Conservation (phyloP, 768 basidiomycete species). For the Clitopilus hobsonii region DNA sequence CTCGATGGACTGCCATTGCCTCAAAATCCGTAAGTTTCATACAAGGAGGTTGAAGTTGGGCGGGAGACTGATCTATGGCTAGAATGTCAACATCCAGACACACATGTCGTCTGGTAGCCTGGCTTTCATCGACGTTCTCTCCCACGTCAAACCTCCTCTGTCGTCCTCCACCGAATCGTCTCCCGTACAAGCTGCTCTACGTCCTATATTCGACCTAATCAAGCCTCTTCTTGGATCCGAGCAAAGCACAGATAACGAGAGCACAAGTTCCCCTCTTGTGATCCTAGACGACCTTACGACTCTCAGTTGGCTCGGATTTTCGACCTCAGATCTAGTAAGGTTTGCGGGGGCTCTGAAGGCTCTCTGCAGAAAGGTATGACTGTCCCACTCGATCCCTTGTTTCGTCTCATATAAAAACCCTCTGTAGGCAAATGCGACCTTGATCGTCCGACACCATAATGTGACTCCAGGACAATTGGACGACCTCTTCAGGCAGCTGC, state of each 20-base stretch:
- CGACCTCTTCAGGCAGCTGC: conserved; percentile 50
- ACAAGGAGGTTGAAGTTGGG: no score
- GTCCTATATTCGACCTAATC: conserved; percentile 31
- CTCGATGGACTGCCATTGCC: conserved; percentile 60
- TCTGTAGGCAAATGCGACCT: conserved; percentile 43
- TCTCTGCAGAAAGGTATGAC: conserved; percentile 48
- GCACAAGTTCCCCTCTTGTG: conserved; percentile 33
- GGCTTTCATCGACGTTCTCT: conserved; percentile 49
- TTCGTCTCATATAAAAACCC: background rate
- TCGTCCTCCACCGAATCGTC: background rate
- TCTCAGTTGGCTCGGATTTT: conserved; percentile 69
- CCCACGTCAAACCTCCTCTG: conserved; percentile 25
- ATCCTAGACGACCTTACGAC: conserved; percentile 69
- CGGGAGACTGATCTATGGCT: no score
- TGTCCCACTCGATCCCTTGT: background rate
- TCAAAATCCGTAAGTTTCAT: conserved; percentile 57
- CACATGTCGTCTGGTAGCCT: conserved; percentile 35
- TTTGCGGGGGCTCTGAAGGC: conserved; percentile 58
- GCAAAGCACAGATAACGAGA: conserved; percentile 2
- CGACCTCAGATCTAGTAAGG: conserved; percentile 44
- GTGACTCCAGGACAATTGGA: conserved; percentile 53
- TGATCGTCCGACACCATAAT: conserved; percentile 65
- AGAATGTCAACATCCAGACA: conserved; percentile 37
- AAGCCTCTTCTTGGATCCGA: conserved; percentile 16
- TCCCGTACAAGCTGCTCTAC: conserved; percentile 20